Base-by-base conservation (phyloP, 1,139 yeast genomes). In the Geotrichum carabidarum region DNA sequence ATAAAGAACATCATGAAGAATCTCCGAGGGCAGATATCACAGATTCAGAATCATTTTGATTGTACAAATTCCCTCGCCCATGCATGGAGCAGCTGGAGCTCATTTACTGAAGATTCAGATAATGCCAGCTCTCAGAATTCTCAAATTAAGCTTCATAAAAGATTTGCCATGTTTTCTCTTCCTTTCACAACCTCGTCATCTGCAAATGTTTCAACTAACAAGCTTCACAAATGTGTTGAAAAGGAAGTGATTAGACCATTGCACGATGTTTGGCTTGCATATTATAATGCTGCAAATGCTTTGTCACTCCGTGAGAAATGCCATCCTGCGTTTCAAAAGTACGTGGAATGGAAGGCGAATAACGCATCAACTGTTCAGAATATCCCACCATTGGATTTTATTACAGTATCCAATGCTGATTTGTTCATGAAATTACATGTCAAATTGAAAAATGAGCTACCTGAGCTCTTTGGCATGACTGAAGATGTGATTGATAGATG, bases 361-460 rank as follows among this genome's bases (percentile, higher is more conserved):
- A 36, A 38, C 22, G 43, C 43, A 17, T 12, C 44, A 7, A 42
- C 17, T 6, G 41, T 27, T 40, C 38, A 30, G 37, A 53, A 27
- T 51, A 42, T 34, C 46, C 51, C 30, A 47, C 58, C 8, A 8
- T 37, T 32, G 7, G 58, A 27, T 34, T 40, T 14, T 53, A 44
- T 36, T 27, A 42, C 49, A 1, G 17, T 38, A 9, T 48, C 47
- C 17, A 46, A 52, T 31, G 68, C 69, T 1, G 65, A 64, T 49
- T 49, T 57, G 30, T 62, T 65, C 52, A 59, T 65, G 47, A 58
- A 59, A 50, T 57, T 59, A 37, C 69, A 67, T 57, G 57, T 59
- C 35, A 54, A 59, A 44, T 52, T 68, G 34, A 66, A 66, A 42
- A 60, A 58, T 36, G 71, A 67, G 49, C 56, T 68, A 35, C 68